These are phyloP conservation scores for Discostella stelligeroides DNA, from an alignment of 108 stramenopile genomes.

Conservation along the genomic window DNA sequence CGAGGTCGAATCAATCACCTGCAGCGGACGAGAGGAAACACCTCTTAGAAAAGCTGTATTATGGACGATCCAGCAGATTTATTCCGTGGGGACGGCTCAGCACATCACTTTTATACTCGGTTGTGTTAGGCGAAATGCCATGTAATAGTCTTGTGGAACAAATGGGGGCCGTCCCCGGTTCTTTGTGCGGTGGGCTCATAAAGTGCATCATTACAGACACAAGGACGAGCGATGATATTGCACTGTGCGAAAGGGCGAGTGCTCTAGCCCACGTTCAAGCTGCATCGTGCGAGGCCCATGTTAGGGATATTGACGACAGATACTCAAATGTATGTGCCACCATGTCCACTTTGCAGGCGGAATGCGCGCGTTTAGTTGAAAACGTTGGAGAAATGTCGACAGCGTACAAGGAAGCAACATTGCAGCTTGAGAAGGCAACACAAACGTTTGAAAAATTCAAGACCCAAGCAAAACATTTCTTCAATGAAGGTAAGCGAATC, in stretches of 20 bases:
- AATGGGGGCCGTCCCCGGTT: slow-evolving; percentile 35
- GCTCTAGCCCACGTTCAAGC: slow-evolving; percentile 22
- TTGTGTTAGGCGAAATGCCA: slow-evolving; percentile 76
- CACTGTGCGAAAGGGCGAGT: slow-evolving; percentile 50
- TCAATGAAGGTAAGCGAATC: slow-evolving; percentile 14
- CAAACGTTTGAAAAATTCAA: slow-evolving; percentile 23
- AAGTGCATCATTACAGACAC: slow-evolving; percentile 74
- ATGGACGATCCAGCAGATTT: slow-evolving; percentile 35
- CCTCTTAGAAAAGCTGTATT: slow-evolving; percentile 7
- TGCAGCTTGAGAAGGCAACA: slow-evolving; percentile 13
- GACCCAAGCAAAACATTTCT: slow-evolving; percentile 21
- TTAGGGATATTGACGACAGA: slow-evolving; percentile 1
- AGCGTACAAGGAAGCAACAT: slow-evolving; percentile 9
- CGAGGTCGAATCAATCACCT: slow-evolving; percentile 19
- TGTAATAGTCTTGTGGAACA: slow-evolving; percentile 22
- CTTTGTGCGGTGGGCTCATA: slow-evolving; percentile 60
- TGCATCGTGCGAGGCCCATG: neutral
- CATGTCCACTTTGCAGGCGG: slow-evolving; percentile 5
- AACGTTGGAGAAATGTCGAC: neutral
- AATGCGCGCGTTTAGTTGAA: neutral
- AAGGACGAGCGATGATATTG: slow-evolving; percentile 65
- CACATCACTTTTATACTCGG: slow-evolving; percentile 51
- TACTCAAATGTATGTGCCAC: neutral
- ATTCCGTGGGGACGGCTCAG: slow-evolving; percentile 71
- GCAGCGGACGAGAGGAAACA: slow-evolving; percentile 15